A percentile compares a stretch with the other conserved stretches of the same genome.
phyloP scores from a whole-genome alignment of 192 early-diverging fungal genomes.

The Podila clonocystis region DNA sequence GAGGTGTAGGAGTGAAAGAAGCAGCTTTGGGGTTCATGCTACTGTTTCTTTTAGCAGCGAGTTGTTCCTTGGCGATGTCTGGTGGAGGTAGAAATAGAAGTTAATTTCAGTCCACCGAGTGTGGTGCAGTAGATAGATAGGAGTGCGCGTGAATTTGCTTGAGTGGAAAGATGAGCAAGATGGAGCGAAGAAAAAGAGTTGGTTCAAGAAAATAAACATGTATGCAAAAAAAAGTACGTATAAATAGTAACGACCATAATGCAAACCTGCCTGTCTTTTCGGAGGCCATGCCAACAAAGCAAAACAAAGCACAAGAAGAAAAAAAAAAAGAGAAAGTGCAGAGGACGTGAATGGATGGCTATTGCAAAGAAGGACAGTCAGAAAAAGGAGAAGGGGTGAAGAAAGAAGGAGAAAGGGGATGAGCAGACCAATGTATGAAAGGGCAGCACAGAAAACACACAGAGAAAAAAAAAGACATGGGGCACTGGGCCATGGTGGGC shows the following conservation, averaged over 20 bases:
- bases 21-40: constrained; percentile 30
- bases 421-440: constrained; percentile 3
- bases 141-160: too few relatives aligned
- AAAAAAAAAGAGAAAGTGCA: neutral
- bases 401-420: constrained; percentile 10
- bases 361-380: neutral
- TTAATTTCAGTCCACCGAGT: too few relatives aligned
- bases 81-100: neutral
- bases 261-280: too few relatives aligned
- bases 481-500: neutral
- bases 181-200: too few relatives aligned
- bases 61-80: neutral
- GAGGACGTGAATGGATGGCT: neutral
- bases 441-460: neutral
- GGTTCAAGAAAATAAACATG: too few relatives aligned
- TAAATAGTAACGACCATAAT: too few relatives aligned
- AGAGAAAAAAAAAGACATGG: constrained; percentile 2
- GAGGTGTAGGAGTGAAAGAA: constrained; percentile 16
- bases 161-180: too few relatives aligned
- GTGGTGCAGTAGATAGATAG: too few relatives aligned
- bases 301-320: neutral
- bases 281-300: too few relatives aligned
- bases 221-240: too few relatives aligned
- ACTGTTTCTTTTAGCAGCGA: constrained; percentile 3
- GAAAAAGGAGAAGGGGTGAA: neutral